A percentile compares a stretch with the other conserved stretches of the same genome.
Evolutionary conservation across 2,329 filamentous ascomycete genomes (phyloP).

Genomic region (Mycosphaerelloides madeirae): DNA sequence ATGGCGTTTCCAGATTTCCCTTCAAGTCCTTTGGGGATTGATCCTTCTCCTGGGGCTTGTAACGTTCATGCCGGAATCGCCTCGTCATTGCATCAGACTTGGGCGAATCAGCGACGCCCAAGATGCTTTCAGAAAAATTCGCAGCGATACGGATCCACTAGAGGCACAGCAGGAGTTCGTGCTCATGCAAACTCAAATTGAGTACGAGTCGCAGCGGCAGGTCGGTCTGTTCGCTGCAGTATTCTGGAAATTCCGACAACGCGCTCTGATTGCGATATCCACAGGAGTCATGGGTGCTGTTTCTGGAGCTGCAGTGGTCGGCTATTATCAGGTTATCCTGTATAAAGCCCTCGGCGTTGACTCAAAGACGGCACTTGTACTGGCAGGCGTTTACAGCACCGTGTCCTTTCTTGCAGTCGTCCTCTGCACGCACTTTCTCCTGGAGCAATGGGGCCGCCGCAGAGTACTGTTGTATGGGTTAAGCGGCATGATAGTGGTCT

Average conservation of each 20-base stretch:
- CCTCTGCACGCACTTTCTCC: slow-evolving; percentile 48
- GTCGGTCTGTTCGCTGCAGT: slow-evolving; percentile 44
- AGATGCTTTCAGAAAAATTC: slow-evolving; percentile 34
- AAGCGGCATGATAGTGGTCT: slow-evolving; percentile 48
- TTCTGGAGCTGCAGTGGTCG: slow-evolving; percentile 17
- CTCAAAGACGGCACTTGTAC: slow-evolving; percentile 46
- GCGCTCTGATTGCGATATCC: slow-evolving; percentile 49
- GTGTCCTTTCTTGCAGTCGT: slow-evolving; percentile 47
- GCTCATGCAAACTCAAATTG: slow-evolving; percentile 43
- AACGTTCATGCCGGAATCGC: slow-evolving; percentile 17
- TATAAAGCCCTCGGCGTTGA: slow-evolving; percentile 52
- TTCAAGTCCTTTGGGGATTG: slow-evolving; percentile 44
- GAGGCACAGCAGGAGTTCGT: slow-evolving; percentile 48
- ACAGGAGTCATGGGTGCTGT: slow-evolving; percentile 47
- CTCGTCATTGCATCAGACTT: slow-evolving; percentile 18
- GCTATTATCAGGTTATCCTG: slow-evolving; percentile 39
- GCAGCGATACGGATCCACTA: slow-evolving; percentile 39
- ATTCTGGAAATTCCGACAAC: slow-evolving; percentile 46
- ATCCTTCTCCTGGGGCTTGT: slow-evolving; percentile 28
- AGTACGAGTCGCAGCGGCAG: slow-evolving; percentile 38
- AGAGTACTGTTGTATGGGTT: slow-evolving; percentile 54
- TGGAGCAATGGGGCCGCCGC: slow-evolving; percentile 54
- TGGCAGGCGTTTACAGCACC: slow-evolving; percentile 52
- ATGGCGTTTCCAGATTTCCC: slow-evolving; percentile 19
- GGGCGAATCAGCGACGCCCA: slow-evolving; percentile 23